Evolutionary conservation across 202 grass and related monocot genomes (phyloP).

Genomic region (Setaria viridis): DNA sequence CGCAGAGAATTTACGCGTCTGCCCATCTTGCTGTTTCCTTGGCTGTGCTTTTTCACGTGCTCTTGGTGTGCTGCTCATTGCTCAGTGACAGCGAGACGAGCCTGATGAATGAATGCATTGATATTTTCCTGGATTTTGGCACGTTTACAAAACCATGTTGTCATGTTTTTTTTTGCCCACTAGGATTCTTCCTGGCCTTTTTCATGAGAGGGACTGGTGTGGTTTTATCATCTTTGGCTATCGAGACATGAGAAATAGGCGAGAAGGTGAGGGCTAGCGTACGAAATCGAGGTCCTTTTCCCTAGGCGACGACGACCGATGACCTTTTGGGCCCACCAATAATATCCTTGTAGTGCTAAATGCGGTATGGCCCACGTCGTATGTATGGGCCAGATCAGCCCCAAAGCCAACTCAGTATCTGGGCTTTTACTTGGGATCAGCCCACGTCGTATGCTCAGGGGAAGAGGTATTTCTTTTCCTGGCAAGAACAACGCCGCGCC

Average conservation of each 20-base stretch:
- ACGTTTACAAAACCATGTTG: background rate
- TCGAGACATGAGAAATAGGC: background rate
- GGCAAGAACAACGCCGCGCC: conserved; percentile 25
- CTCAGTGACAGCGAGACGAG: background rate
- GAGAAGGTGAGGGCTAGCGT: background rate
- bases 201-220: background rate
- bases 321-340: conserved; percentile 32
- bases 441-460: too few species aligned
- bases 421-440: too few species aligned
- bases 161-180: background rate
- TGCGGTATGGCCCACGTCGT: too few species aligned
- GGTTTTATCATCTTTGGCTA: background rate
- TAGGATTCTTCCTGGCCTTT: background rate
- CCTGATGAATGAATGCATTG: background rate
- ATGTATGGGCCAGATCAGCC: too few species aligned
- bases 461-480: too few species aligned
- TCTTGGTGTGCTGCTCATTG: background rate
- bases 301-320: background rate
- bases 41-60: background rate
- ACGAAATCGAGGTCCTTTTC: background rate
- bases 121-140: conserved; percentile 12
- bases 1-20: background rate
- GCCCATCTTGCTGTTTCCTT: background rate
- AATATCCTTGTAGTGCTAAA: background rate
- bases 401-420: too few species aligned